A percentile compares a stretch with the other conserved stretches of the same genome.
Evolutionary conservation across 441 rosid species (phyloP).

Genomic region (Aquilaria agallochum): DNA sequence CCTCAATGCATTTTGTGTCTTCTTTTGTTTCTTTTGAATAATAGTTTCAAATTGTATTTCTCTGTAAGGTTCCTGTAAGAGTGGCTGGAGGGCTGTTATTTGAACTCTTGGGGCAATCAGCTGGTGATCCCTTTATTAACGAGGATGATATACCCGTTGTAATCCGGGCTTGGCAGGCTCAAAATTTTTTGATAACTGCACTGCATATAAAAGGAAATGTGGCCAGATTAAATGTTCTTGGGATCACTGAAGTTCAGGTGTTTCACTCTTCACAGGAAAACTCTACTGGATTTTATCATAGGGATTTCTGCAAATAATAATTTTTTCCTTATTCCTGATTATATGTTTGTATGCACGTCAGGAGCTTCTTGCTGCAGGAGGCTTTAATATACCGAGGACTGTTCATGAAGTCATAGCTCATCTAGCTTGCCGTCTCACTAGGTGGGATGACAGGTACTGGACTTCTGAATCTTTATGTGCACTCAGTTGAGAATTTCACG

Average conservation of each 20-base stretch:
- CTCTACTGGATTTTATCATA: slow-evolving; percentile 7
- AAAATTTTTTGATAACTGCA: slow-evolving; percentile 75
- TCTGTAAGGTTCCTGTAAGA: slow-evolving; percentile 82
- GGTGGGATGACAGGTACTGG: slow-evolving; percentile 95
- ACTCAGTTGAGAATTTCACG: neutral
- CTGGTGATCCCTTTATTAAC: slow-evolving; percentile 80
- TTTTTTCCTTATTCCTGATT: neutral
- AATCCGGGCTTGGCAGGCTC: slow-evolving; percentile 94
- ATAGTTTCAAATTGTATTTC: slow-evolving; percentile 10
- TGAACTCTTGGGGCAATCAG: slow-evolving; percentile 97
- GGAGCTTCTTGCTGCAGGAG: slow-evolving; percentile 88
- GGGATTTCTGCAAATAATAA: neutral
- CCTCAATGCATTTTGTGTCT: neutral
- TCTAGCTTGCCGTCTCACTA: slow-evolving; percentile 71
- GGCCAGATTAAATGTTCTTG: slow-evolving; percentile 53
- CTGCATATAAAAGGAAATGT: slow-evolving; percentile 73
- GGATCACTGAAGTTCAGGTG: slow-evolving; percentile 95
- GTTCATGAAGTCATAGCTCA: slow-evolving; percentile 89
- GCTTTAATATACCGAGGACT: slow-evolving; percentile 75
- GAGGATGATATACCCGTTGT: slow-evolving; percentile 96
- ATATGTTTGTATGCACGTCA: slow-evolving; percentile 18
- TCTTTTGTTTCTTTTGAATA: slow-evolving; percentile 10
- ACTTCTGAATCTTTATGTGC: slow-evolving; percentile 1
- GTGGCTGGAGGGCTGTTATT: slow-evolving; percentile 96
- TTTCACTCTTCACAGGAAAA: slow-evolving; percentile 16